These are phyloP conservation scores for Saxophila tyrrhenica DNA, from an alignment of 495 filamentous ascomycete species.

Conservation along the genomic window DNA sequence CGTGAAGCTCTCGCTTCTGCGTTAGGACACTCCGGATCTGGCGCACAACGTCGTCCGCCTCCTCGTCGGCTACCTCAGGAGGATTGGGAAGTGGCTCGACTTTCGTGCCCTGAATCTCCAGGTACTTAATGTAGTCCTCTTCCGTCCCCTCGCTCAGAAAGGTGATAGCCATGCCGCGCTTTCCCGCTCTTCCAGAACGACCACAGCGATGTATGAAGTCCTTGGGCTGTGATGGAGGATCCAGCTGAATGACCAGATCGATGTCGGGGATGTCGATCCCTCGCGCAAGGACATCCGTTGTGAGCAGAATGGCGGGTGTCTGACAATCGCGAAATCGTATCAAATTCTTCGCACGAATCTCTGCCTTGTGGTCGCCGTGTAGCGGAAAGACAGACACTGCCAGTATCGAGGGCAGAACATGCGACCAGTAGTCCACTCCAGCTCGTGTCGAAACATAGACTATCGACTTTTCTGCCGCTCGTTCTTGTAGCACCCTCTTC, in stretches of 20 bases:
- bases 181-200: slow-evolving; percentile 80
- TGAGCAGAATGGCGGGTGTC: slow-evolving; percentile 68
- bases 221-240: slow-evolving; percentile 86
- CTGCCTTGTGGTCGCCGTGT: slow-evolving; percentile 78
- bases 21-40: slow-evolving; percentile 50
- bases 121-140: slow-evolving; percentile 78
- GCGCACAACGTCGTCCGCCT: slow-evolving; percentile 41
- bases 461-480: slow-evolving; percentile 73
- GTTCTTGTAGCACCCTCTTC: slow-evolving; percentile 58
- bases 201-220: slow-evolving; percentile 92
- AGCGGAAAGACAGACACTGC: slow-evolving; percentile 61
- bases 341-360: slow-evolving; percentile 72
- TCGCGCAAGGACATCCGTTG: slow-evolving; percentile 73
- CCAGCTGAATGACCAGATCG: slow-evolving; percentile 86
- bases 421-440: slow-evolving; percentile 84
- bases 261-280: slow-evolving; percentile 92
- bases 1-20: slow-evolving; percentile 70
- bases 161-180: slow-evolving; percentile 71
- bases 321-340: slow-evolving; percentile 56
- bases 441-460: slow-evolving; percentile 90
- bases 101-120: slow-evolving; percentile 72
- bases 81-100: slow-evolving; percentile 34
- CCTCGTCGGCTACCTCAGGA: slow-evolving; percentile 38
- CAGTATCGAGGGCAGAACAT: slow-evolving; percentile 58
- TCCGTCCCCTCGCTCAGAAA: slow-evolving; percentile 74